Base-by-base conservation (phyloP, 2,329 filamentous ascomycete genomes). In the Pyricularia sp. region DNA sequence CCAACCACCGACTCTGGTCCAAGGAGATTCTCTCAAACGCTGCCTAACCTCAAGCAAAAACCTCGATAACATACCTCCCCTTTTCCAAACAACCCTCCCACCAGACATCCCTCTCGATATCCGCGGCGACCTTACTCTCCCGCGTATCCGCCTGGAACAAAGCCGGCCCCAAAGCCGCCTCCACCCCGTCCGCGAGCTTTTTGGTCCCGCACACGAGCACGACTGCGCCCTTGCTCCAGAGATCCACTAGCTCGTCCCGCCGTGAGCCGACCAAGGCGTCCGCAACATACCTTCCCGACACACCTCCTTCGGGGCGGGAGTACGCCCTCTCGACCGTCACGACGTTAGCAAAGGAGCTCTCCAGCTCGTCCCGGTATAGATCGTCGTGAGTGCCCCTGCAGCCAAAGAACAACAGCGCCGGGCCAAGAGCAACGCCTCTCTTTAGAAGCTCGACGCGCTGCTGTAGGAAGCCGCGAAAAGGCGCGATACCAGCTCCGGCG, bases 401-500 rank as follows among this genome's bases (percentile, higher is more conserved):
- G 64, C 64, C 64, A 20, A 65, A 65, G 9, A 65, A 25, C 12
- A 65, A 20, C 64, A 65, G 31, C 2, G 30, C 28, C 4, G 64
- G 30, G 2, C 30, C n/a, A 9, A 42, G 64, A 1, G 6, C 20
- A 2, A 5, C 42, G 20, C 42, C 42, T 6, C 9, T n/a, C 2
- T n/a, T 5, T 17, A 50, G 42, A 4, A 50, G 42, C 42, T n/a
- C 42, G 2, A 76, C 76, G 2, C 81, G 78, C 70, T 83, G 81
- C 28, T 78, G 70, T 23, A 75, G 70, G 71, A 78, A 78, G 55
- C 73, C 76, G 3, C 75, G 74, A 72, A 78, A 76, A 0, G 83
- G 83, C 0, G 83, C 83, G 6, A 85, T 75, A 7, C 84, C 84
- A 0, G 83, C 84, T 3, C 84, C 85, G 0, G 84, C 80, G 0